Conservation (phyloP, 2,329 filamentous ascomycete genomes). For the Neoascochyta sp. region DNA sequence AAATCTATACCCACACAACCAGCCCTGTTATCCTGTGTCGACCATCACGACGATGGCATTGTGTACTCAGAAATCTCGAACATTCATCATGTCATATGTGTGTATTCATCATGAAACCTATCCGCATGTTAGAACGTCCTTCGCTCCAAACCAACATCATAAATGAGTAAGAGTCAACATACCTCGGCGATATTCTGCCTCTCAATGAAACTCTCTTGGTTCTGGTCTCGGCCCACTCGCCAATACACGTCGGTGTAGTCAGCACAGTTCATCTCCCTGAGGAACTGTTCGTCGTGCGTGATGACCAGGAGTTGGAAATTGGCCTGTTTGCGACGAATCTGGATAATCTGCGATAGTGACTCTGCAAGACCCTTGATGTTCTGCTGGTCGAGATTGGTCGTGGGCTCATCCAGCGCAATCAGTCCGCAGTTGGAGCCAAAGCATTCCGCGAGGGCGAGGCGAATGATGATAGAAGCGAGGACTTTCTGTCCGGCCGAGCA, state of each 20-base stretch:
- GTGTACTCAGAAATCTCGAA: too few species aligned
- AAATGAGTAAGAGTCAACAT: slow-evolving; percentile 4
- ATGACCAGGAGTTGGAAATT: slow-evolving; percentile 99
- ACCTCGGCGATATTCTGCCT: slow-evolving; percentile 49
- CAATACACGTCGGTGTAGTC: slow-evolving; percentile 94
- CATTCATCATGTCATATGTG: too few species aligned
- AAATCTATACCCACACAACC: too few species aligned
- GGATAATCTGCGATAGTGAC: slow-evolving; percentile 83
- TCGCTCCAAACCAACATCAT: too few species aligned
- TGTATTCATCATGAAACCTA: too few species aligned
- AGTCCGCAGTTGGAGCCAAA: slow-evolving; percentile 95
- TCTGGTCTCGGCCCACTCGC: slow-evolving; percentile 75
- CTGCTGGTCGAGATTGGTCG: slow-evolving; percentile 91
- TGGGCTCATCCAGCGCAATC: slow-evolving; percentile 95
- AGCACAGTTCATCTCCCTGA: slow-evolving; percentile 86
- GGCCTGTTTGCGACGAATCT: slow-evolving; percentile 72
- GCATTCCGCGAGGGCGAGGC: slow-evolving; percentile 89
- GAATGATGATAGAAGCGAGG: slow-evolving; percentile 94
- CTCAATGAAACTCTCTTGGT: slow-evolving; percentile 84
- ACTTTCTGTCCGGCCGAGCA: slow-evolving; percentile 97
- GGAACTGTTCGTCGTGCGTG: slow-evolving; percentile 95
- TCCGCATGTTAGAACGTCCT: too few species aligned
- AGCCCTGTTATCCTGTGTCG: too few species aligned
- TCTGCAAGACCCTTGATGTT: slow-evolving; percentile 89
- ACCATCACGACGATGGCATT: too few species aligned